Evolutionary conservation across 1,139 yeast species (phyloP), one percentile per base, ranked within the genome.

Genomic region (Blastobotrys raffinosifermentans): DNA sequence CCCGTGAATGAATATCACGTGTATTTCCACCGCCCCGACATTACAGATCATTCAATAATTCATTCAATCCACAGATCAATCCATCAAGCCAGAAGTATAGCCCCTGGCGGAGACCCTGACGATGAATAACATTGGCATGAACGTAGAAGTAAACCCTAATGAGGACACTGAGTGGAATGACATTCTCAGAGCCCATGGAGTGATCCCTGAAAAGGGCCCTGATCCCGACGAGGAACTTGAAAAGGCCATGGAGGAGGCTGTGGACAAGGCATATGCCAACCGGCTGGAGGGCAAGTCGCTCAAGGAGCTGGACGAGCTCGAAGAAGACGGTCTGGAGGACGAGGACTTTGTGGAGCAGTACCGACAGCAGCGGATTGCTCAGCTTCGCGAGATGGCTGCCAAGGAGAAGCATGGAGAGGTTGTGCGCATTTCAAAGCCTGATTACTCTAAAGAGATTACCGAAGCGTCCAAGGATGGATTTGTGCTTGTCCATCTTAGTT

Each of bases 151-250:
- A 39, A 89, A 91, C 62, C 96, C 96, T 25, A 77, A 75, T 46
- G 98, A 91, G 61, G 99, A 91, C 57, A 91, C 98, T 1, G 98
- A 91, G 60, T 91, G 99, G 98, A 91, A 91, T 58, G 99, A 91
- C 61, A 87, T 91, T 47, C 70, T 91, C 33, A 69, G 99, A 47
- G 73, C 76, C 4, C 86, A 89, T 47, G 97, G 97, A 9, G 77
- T 91, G 45, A 86, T 91, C 37, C 98, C 98, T 0, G 89, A 85
- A 56, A 78, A 80, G 51, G 87, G 94, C 21, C 91, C 93, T 16
- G 85, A 94, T 19, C 95, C 96, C 10, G 75, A 94, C 0, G 85
- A 74, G 31, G 83, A 86, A 59, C 60, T 91, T 34, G 97, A 91
- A 55, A 89, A 80, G 49, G 94, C 94, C 1, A 62, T 89, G 31